These are phyloP conservation scores for Citrus mangshanensis DNA, from an alignment of 345 rosid genomes.

Conservation along the genomic window DNA sequence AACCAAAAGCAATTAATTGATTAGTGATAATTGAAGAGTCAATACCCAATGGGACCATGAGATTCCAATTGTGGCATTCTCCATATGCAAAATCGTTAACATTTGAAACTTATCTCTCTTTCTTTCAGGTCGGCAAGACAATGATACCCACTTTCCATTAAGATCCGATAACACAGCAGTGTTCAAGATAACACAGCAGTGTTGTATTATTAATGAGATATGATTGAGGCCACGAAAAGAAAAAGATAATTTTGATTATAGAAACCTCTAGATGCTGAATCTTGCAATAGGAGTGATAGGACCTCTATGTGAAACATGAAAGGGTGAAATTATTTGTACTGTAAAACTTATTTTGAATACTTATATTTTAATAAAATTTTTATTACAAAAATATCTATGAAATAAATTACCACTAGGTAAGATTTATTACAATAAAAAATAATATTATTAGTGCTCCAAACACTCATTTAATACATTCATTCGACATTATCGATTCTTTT, in stretches of 20 bases:
- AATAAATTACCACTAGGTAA: no score
- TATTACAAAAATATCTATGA: no score
- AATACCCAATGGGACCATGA: background rate
- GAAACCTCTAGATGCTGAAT: background rate
- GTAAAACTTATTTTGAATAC: accelerated
- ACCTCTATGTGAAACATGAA: no score
- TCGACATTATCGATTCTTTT: no score
- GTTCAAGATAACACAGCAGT: background rate
- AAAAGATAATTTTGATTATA: background rate
- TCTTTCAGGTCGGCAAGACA: background rate
- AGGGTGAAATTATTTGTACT: no score
- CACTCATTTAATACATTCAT: no score
- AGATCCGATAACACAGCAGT: background rate
- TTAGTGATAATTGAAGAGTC: background rate
- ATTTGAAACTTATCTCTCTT: background rate
- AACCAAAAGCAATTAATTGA: background rate
- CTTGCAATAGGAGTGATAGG: background rate
- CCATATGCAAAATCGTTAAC: background rate
- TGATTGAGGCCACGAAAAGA: background rate
- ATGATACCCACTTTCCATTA: background rate
- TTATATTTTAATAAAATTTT: no score
- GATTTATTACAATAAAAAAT: no score
- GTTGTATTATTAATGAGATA: background rate
- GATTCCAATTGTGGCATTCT: background rate
- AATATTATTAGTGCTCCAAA: no score